phyloP scores from a whole-genome alignment of 495 filamentous ascomycete genomes.

The Lophium mytilinum region DNA sequence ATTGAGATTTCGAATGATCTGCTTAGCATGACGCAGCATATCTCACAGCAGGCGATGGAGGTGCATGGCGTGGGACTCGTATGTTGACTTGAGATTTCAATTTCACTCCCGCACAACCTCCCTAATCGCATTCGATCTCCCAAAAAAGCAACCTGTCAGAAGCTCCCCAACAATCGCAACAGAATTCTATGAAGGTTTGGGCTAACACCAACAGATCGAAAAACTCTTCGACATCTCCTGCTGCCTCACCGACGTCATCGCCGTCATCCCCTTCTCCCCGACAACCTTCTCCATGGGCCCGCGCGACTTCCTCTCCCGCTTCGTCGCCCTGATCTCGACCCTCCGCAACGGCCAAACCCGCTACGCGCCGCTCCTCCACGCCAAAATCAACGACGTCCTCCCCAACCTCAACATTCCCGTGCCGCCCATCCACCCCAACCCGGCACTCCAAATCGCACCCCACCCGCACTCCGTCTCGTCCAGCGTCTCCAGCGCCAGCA shows the following conservation, averaged over 20 bases:
- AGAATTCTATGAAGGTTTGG: background rate
- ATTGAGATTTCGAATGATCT: constrained; percentile 63
- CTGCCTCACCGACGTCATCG: constrained; percentile 64
- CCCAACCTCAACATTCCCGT: constrained; percentile 33
- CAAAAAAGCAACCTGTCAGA: too few species aligned
- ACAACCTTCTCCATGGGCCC: constrained; percentile 57
- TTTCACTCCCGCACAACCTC: background rate
- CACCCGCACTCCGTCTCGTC: background rate
- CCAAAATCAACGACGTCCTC: constrained; percentile 59
- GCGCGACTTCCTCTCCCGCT: constrained; percentile 62
- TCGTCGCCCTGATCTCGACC: constrained; percentile 55
- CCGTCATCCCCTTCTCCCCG: constrained; percentile 48
- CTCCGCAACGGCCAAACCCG: constrained; percentile 63
- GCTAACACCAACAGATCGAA: constrained; percentile 47
- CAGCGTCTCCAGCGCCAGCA: background rate
- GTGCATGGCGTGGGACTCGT: constrained; percentile 66
- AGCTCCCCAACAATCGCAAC: background rate
- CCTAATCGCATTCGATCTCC: too few species aligned
- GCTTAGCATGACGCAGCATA: constrained; percentile 55
- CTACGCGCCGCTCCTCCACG: constrained; percentile 61
- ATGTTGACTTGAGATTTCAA: constrained; percentile 22
- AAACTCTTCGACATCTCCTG: constrained; percentile 71
- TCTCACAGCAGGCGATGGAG: constrained; percentile 59
- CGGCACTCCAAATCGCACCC: background rate
- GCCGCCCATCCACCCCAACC: constrained; percentile 2